Evolutionary conservation across 805 yeast species (phyloP).

Genomic region (Sugiyamaella boreocaroliniensis): DNA sequence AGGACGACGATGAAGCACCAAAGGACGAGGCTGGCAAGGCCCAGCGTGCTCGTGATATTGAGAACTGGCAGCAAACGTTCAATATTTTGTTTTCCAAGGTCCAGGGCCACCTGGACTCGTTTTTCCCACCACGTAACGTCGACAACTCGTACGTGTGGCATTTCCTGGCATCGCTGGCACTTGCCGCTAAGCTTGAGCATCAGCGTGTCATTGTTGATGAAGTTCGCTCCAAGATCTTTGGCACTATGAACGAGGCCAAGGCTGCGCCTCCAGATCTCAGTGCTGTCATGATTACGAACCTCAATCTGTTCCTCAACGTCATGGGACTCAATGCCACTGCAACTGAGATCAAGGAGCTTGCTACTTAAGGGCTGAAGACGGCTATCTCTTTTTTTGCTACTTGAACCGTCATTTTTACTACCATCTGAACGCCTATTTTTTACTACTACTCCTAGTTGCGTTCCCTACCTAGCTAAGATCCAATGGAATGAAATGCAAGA

Average conservation of each 20-base stretch:
- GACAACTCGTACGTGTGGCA: constrained; percentile 93
- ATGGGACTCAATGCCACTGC: constrained; percentile 94
- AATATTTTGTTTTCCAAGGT: constrained; percentile 72
- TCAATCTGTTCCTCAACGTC: constrained; percentile 88
- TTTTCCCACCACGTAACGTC: constrained; percentile 66
- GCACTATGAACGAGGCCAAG: constrained; percentile 70
- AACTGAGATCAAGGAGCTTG: constrained; percentile 77
- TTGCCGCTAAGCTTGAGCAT: constrained; percentile 80
- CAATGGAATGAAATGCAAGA: not conserved
- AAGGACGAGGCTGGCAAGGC: constrained; percentile 34
- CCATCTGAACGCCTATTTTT: no score
- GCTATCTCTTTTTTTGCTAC: constrained; percentile 15
- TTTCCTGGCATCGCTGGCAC: constrained; percentile 85
- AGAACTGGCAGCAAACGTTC: constrained; percentile 74
- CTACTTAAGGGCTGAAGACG: not conserved
- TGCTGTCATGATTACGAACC: constrained; percentile 61
- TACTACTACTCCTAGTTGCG: no score
- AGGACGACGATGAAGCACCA: constrained; percentile 41
- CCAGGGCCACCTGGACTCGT: constrained; percentile 66
- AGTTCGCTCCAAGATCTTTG: constrained; percentile 87
- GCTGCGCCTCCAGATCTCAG: constrained; percentile 45
- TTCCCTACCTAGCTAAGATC: no score
- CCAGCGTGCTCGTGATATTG: constrained; percentile 34
- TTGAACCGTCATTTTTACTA: constrained; percentile 5
- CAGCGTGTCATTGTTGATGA: constrained; percentile 93